phyloP scores from a whole-genome alignment of 345 rosid genomes.

The Hypericum perforatum region DNA sequence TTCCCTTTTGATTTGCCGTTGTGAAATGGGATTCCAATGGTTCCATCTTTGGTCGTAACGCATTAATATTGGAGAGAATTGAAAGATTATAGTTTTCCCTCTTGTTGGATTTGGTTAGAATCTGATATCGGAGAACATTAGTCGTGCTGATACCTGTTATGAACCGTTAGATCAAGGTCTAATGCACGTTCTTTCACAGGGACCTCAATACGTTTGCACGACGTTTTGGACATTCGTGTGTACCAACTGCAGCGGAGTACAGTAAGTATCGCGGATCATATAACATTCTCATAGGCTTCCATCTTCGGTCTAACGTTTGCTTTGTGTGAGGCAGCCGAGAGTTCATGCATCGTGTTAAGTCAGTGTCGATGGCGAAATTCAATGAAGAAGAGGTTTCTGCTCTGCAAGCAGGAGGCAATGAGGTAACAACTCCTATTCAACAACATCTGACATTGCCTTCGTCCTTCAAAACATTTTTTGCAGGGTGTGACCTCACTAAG shows the following conservation, averaged over 20 bases:
- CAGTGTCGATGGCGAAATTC: slow-evolving; percentile 88
- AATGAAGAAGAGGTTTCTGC: slow-evolving; percentile 65
- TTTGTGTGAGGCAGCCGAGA: slow-evolving; percentile 44
- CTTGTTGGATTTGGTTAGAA: too few species aligned
- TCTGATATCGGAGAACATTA: too few species aligned
- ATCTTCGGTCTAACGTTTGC: too few species aligned
- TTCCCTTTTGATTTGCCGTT: not conserved
- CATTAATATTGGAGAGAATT: too few species aligned
- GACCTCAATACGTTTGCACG: slow-evolving; percentile 93
- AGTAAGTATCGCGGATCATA: slow-evolving; percentile 35
- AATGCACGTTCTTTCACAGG: slow-evolving; percentile 35
- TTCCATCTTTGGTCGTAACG: too few species aligned
- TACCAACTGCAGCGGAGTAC: slow-evolving; percentile 75
- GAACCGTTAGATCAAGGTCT: not conserved
- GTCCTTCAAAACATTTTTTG: not conserved
- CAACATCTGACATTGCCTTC: slow-evolving; percentile 7
- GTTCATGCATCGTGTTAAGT: slow-evolving; percentile 84
- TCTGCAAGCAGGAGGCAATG: slow-evolving; percentile 78
- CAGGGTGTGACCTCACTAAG: not conserved
- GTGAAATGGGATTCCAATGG: too few species aligned
- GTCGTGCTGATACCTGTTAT: too few species aligned
- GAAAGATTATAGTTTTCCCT: too few species aligned
- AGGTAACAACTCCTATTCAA: slow-evolving; percentile 31
- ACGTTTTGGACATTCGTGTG: slow-evolving; percentile 84
- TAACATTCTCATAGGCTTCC: not conserved